phyloP scores from a whole-genome alignment of 768 basidiomycete genomes.

The Lactifluus piperatus region DNA sequence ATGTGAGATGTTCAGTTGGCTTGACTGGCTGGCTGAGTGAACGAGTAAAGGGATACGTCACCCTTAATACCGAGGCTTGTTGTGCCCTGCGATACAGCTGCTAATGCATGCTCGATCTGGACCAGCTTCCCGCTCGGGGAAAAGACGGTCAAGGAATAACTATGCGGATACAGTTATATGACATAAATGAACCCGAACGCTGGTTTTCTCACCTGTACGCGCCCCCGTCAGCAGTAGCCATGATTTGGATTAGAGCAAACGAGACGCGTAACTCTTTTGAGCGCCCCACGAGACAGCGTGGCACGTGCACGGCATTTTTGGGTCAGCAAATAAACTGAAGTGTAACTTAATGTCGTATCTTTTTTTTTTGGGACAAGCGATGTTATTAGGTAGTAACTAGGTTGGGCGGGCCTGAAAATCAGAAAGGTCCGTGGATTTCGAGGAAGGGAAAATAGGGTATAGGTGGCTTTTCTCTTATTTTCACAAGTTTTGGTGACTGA shows the following conservation, averaged over 20 bases:
- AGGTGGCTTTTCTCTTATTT: no score
- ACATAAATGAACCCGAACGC: neutral
- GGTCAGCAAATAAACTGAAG: no score
- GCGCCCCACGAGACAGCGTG: neutral
- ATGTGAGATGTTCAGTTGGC: conserved; percentile 10
- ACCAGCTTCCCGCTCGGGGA: conserved; percentile 98
- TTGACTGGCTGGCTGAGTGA: conserved; percentile 19
- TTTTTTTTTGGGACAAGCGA: no score
- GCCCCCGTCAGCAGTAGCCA: conserved; percentile 65
- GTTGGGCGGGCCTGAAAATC: no score
- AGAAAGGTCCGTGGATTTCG: no score
- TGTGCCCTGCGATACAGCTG: conserved; percentile 90
- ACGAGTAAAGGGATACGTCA: conserved; percentile 28
- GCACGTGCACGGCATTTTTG: conserved; percentile 4
- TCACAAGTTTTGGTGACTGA: no score
- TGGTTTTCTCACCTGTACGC: conserved; percentile 29
- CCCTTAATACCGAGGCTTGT: conserved; percentile 99
- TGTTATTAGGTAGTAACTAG: no score
- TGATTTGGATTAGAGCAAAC: conserved; percentile 26
- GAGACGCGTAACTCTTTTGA: conserved; percentile 3
- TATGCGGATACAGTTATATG: conserved; percentile 26
- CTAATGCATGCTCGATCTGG: conserved; percentile 99
- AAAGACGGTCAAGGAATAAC: conserved; percentile 99
- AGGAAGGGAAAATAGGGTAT: no score
- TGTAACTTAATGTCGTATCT: no score